Base-by-base conservation (phyloP, 2,329 filamentous ascomycete species). In the Esteya vermicola region DNA sequence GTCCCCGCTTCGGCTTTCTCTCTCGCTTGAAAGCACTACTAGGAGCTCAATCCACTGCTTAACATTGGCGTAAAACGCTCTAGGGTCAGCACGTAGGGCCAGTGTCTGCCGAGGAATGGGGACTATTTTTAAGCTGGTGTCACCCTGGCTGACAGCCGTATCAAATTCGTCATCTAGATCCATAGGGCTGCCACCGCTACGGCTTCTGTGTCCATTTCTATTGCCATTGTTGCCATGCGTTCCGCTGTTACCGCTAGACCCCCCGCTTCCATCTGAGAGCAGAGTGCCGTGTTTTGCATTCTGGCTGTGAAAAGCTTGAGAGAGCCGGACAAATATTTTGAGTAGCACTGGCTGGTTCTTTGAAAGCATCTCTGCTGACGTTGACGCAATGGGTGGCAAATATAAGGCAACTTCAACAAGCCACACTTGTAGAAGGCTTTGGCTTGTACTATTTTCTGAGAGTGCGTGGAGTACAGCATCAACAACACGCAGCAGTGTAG, bases 151-250 rank as follows among this genome's bases (percentile, higher is more conserved):
- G 39, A 62, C 62, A 47, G 80, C 74, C 0, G 75, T 75, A 31
- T 74, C 70, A 40, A 80, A 76, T 2, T 72, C 70, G 26, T 68
- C 65, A 49, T 85, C 81, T 6, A 85, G 51, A 41, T 84, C 78
- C 75, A 83, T 80, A 6, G 65, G 52, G n/a, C n/a, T n/a, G n/a
- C n/a, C n/a, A n/a, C n/a, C n/a, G n/a, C n/a, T n/a, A n/a, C n/a
- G n/a, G n/a, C n/a, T n/a, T n/a, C n/a, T n/a, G n/a, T n/a, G n/a
- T n/a, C n/a, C n/a, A n/a, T n/a, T n/a, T n/a, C n/a, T n/a, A n/a
- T n/a, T n/a, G n/a, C n/a, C n/a, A n/a, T n/a, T n/a, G n/a, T n/a
- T n/a, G n/a, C n/a, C n/a, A n/a, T n/a, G n/a, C n/a, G n/a, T n/a
- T n/a, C n/a, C n/a, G n/a, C n/a, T n/a, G n/a, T n/a, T n/a, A n/a